phyloP scores from a whole-genome alignment of 371 early-diverging fungal species.

The Amoeboaphelidium occidentale region DNA sequence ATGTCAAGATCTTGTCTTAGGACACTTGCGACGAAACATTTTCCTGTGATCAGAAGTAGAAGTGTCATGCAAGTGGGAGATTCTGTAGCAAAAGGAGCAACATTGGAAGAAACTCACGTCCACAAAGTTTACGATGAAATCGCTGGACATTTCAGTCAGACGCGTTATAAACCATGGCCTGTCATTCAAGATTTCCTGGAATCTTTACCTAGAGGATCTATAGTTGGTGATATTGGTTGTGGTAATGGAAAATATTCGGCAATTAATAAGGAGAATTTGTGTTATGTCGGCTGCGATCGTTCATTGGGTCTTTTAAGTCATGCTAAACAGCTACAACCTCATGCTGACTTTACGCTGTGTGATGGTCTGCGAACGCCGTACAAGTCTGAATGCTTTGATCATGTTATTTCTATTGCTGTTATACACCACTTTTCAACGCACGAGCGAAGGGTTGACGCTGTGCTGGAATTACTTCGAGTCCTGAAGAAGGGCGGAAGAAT shows the following conservation, averaged over 20 bases:
- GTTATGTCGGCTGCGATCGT: conserved; percentile 65
- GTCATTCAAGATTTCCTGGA: conserved; percentile 62
- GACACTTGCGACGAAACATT: too few species aligned
- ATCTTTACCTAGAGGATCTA: conserved; percentile 19
- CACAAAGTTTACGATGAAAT: conserved; percentile 78
- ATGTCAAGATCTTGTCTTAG: too few species aligned
- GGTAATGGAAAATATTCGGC: conserved; percentile 94
- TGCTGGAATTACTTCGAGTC: conserved; percentile 50
- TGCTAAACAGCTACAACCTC: background rate
- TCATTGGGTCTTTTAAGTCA: conserved; percentile 7
- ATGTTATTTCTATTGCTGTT: conserved; percentile 71
- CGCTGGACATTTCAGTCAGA: conserved; percentile 75
- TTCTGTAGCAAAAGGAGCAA: too few species aligned
- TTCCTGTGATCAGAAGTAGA: too few species aligned
- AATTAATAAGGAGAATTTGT: conserved; percentile 34
- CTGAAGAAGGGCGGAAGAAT: conserved; percentile 38
- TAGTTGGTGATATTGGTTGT: conserved; percentile 86
- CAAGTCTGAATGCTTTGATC: conserved; percentile 12
- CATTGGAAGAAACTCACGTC: conserved; percentile 56
- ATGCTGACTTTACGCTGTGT: conserved; percentile 13
- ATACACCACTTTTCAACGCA: conserved; percentile 77
- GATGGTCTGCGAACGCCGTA: conserved; percentile 50
- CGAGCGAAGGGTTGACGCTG: conserved; percentile 43
- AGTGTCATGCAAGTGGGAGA: too few species aligned
- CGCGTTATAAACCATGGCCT: conserved; percentile 95